A percentile compares a stretch with the other conserved stretches of the same genome.
These are phyloP conservation scores for Ciborinia camelliae DNA, from an alignment of 2,329 filamentous ascomycete species.

Conservation along the genomic window DNA sequence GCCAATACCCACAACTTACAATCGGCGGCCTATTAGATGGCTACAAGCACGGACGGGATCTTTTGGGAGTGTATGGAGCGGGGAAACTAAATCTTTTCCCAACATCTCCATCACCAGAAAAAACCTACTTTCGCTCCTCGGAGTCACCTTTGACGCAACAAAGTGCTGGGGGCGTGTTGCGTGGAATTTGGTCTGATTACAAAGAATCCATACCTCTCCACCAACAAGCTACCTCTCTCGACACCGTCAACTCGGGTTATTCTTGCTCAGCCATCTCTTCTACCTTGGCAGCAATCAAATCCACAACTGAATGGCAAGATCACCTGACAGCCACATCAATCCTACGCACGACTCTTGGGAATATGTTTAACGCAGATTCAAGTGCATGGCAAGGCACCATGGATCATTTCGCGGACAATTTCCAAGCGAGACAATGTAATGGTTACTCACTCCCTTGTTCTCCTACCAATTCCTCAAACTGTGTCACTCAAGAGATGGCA, in stretches of 20 bases:
- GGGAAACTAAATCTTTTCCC: slow-evolving; percentile 37
- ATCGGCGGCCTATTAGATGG: slow-evolving; percentile 41
- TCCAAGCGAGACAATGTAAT: slow-evolving; percentile 42
- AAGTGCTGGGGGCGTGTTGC: slow-evolving; percentile 40
- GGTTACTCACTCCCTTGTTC: slow-evolving; percentile 40
- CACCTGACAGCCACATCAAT: slow-evolving; percentile 37
- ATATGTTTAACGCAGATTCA: slow-evolving; percentile 37
- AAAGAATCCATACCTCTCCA: slow-evolving; percentile 38
- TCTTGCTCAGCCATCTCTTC: slow-evolving; percentile 35
- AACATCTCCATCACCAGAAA: slow-evolving; percentile 32
- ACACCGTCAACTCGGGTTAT: slow-evolving; percentile 40
- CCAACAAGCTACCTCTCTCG: slow-evolving; percentile 39
- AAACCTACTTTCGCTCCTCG: slow-evolving; percentile 41
- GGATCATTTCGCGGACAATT: slow-evolving; percentile 43
- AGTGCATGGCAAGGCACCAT: slow-evolving; percentile 39
- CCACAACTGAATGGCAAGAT: slow-evolving; percentile 38
- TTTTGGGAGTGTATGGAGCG: slow-evolving; percentile 37
- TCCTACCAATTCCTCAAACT: slow-evolving; percentile 31
- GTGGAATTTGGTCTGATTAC: slow-evolving; percentile 40
- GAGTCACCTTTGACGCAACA: slow-evolving; percentile 40
- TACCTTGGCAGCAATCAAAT: slow-evolving; percentile 33
- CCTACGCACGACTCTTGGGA: slow-evolving; percentile 35
- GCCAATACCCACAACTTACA: slow-evolving; percentile 42
- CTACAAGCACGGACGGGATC: slow-evolving; percentile 40
- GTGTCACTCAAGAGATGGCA: slow-evolving; percentile 38